A percentile compares a stretch with the other conserved stretches of the same genome.
phyloP scores from a whole-genome alignment of 2,329 filamentous ascomycete genomes.

The Fusarium piperis region DNA sequence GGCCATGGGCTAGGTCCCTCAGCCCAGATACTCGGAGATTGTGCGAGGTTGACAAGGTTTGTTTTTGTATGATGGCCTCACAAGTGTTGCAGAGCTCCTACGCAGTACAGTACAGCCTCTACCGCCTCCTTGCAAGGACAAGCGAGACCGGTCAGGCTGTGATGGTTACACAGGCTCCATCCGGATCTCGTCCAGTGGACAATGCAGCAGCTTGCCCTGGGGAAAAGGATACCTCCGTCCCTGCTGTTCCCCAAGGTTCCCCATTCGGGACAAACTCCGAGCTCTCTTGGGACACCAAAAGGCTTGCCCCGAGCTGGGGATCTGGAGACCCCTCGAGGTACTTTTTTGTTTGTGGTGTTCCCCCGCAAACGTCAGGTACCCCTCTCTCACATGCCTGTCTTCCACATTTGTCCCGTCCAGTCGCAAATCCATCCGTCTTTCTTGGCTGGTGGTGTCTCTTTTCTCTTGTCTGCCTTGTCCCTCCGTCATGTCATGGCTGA shows the following conservation, averaged over 20 bases:
- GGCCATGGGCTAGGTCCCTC: conserved; percentile 10
- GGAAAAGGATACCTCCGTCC: background rate
- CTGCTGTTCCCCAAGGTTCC: conserved; percentile 23
- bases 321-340: conserved; percentile 35
- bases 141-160: conserved; percentile 18
- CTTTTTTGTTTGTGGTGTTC: conserved; percentile 29
- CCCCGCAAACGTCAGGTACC: conserved; percentile 30
- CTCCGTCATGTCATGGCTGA: background rate
- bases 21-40: conserved; percentile 17
- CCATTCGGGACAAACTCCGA: conserved; percentile 31
- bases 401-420: conserved; percentile 13
- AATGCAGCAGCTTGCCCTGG: background rate
- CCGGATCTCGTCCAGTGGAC: background rate
- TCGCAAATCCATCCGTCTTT: background rate
- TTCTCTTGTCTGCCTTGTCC: background rate
- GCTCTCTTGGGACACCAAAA: conserved; percentile 19
- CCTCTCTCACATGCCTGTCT: conserved; percentile 37
- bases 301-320: conserved; percentile 35
- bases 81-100: background rate
- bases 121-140: conserved; percentile 17
- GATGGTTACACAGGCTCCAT: conserved; percentile 11
- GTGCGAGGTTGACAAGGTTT: conserved; percentile 14
- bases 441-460: background rate
- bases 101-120: background rate
- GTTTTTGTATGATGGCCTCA: background rate